Evolutionary conservation across 805 yeast species (phyloP).

Genomic region (Yamadazyma takamatsuzukensis): DNA sequence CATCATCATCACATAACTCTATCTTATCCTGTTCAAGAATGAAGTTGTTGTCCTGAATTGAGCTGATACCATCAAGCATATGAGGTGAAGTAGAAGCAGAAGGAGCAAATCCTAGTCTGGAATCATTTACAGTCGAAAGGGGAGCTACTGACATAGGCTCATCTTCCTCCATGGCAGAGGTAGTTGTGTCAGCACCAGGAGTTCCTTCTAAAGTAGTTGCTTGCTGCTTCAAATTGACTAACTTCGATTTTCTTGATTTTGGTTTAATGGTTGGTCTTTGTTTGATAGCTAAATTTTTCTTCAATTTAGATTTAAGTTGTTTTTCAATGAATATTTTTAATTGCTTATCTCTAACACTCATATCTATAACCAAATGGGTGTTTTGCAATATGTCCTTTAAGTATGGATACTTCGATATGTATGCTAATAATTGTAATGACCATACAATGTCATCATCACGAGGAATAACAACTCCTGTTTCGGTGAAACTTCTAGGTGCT

Average conservation of each 20-base stretch:
- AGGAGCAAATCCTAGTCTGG: constrained; percentile 23
- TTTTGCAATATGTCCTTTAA: constrained; percentile 71
- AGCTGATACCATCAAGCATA: constrained; percentile 29
- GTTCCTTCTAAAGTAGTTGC: too few relatives aligned
- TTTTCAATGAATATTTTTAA: constrained; percentile 33
- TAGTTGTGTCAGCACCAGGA: too few relatives aligned
- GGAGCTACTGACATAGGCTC: background rate
- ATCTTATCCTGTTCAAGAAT: constrained; percentile 32
- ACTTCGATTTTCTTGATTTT: constrained; percentile 25
- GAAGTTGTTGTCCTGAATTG: constrained; percentile 28
- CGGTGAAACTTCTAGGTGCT: constrained; percentile 38
- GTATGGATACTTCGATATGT: constrained; percentile 85
- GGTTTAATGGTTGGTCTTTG: constrained; percentile 32
- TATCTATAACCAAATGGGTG: constrained; percentile 68
- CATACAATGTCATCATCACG: constrained; percentile 91
- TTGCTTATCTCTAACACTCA: constrained; percentile 46
- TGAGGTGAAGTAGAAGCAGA: constrained; percentile 40
- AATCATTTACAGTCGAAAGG: constrained; percentile 4
- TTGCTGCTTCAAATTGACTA: constrained; percentile 1
- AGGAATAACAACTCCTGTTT: constrained; percentile 76
- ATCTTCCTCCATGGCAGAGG: background rate
- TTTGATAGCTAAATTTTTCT: constrained; percentile 25
- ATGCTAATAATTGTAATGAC: constrained; percentile 89
- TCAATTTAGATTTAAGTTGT: constrained; percentile 29
- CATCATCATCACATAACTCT: constrained; percentile 23